A percentile compares a stretch with the other conserved stretches of the same genome.
Evolutionary conservation across 257 asterid genomes (phyloP).

Genomic region (Handroanthus guayacan): DNA sequence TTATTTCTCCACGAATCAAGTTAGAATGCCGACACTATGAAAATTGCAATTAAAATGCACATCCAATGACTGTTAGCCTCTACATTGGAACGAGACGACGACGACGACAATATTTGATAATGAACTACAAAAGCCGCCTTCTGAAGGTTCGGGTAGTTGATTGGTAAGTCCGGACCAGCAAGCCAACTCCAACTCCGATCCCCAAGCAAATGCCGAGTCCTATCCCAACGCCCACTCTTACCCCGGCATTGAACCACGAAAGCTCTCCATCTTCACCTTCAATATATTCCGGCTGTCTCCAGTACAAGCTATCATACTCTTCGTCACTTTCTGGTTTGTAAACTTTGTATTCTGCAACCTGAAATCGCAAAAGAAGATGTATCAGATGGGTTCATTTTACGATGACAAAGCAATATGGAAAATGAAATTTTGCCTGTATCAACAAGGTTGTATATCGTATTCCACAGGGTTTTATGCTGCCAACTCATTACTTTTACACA

Average conservation of each 20-base stretch:
- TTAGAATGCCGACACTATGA: not conserved
- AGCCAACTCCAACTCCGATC: conserved; percentile 57
- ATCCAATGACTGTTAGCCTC: conserved; percentile 14
- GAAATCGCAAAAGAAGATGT: conserved; percentile 5
- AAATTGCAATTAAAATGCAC: conserved; percentile 22
- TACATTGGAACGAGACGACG: not conserved
- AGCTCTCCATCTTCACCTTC: conserved; percentile 59
- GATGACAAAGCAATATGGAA: no score
- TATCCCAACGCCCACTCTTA: conserved; percentile 63
- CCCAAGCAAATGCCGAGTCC: conserved; percentile 62
- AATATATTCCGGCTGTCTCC: conserved; percentile 34
- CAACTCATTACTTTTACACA: no score
- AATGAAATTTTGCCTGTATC: not conserved
- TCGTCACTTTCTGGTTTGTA: conserved; percentile 41
- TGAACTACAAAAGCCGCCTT: conserved; percentile 49
- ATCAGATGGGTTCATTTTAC: not conserved
- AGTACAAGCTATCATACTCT: conserved; percentile 32
- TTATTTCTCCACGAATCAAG: not conserved
- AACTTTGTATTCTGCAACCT: conserved; percentile 29
- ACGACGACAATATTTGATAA: not conserved
- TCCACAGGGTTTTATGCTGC: no score
- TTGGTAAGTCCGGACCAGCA: conserved; percentile 54
- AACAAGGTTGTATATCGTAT: not conserved
- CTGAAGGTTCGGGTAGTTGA: conserved; percentile 55
- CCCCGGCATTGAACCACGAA: conserved; percentile 64